Conservation (phyloP, 2,329 filamentous ascomycete species). For the Diaporthe ampelina region DNA sequence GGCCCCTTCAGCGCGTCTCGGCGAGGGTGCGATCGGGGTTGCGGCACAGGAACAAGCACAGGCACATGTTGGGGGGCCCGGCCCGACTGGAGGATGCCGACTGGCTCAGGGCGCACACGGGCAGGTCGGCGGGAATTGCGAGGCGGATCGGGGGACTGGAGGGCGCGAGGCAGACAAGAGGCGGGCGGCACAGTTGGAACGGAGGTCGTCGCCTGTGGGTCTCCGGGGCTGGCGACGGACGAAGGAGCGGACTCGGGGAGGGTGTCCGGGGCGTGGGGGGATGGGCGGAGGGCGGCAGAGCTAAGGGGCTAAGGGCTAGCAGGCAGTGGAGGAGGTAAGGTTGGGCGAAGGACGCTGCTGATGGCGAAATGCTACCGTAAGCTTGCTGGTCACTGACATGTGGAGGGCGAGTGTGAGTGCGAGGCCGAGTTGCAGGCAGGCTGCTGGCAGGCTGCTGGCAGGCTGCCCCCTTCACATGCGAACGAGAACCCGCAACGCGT, state of each 20-base stretch:
- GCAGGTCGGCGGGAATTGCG: conserved; percentile 64
- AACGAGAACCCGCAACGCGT: conserved; percentile 16
- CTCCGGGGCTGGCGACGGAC: conserved; percentile 37
- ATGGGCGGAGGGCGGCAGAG: conserved; percentile 33
- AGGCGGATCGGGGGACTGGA: conserved; percentile 66
- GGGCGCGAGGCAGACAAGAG: conserved; percentile 55
- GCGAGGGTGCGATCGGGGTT: conserved; percentile 60
- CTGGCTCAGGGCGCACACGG: conserved; percentile 49
- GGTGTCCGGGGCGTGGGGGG: conserved; percentile 37
- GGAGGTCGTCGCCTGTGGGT: conserved; percentile 34
- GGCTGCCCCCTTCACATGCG: conserved; percentile 28
- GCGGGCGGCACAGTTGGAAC: conserved; percentile 42
- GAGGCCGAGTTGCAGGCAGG: background rate
- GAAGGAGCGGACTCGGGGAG: conserved; percentile 37
- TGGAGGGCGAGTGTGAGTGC: background rate
- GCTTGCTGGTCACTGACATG: conserved; percentile 32
- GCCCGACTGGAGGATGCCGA: conserved; percentile 22
- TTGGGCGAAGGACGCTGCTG: conserved; percentile 21
- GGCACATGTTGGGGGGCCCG: conserved; percentile 32
- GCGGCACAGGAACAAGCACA: conserved; percentile 46
- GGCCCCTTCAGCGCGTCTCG: conserved; percentile 63
- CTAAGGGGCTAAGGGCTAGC: conserved; percentile 32
- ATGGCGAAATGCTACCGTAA: conserved; percentile 38
- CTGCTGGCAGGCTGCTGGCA: conserved; percentile 10
- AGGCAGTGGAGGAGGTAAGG: conserved; percentile 26